Evolutionary conservation across 495 filamentous ascomycete genomes (phyloP), one percentile per base, ranked within the genome.

Genomic region (Penicillium pulvis): DNA sequence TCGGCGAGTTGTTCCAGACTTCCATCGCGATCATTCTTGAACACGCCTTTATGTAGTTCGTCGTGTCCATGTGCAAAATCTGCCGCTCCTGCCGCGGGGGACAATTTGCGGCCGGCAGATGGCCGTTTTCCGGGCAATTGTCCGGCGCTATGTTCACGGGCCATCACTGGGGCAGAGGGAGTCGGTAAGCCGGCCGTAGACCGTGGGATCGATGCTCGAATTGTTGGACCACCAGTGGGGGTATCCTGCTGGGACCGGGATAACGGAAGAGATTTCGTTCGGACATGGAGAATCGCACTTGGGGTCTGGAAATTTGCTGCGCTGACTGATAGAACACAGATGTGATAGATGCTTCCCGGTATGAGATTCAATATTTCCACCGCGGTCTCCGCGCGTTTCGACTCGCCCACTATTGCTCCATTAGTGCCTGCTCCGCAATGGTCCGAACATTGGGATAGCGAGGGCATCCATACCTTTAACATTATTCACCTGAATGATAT

Each of bases 401-500:
- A 90, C 67, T 96, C 91, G 61, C 93, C 93, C 53, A 95, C 93
- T 96, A 60, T 53, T 17, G 50, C n/a, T 17, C 28, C 47, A n/a
- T 55, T 50, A 57, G 36, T 19, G 57, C 45, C 10, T 23, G 17
- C 73, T 64, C 20, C 31, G 26, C 39, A n/a, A 11, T 20, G 19
- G 9, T n/a, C 45, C 10, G 23, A 26, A 7, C 17, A 4, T 9
- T 10, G 36, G 24, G 30, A 46, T 10, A 23, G 19, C 9, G 16
- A 10, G 7, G 8, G 3, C 51, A 43, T 73, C 94, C 92, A 43
- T 73, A 95, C 92, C 90, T 76, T 92, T 92, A 35, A 91, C 86
- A 35, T 93, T 93, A 68, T 98, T 98, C 54, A 97, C 86, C 63
- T 95, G 90, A 39, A 98, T 92, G 23, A 93, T 83, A 69, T 96